phyloP scores from a whole-genome alignment of 164 flowering plant genomes.

The Brasenia schreberi region DNA sequence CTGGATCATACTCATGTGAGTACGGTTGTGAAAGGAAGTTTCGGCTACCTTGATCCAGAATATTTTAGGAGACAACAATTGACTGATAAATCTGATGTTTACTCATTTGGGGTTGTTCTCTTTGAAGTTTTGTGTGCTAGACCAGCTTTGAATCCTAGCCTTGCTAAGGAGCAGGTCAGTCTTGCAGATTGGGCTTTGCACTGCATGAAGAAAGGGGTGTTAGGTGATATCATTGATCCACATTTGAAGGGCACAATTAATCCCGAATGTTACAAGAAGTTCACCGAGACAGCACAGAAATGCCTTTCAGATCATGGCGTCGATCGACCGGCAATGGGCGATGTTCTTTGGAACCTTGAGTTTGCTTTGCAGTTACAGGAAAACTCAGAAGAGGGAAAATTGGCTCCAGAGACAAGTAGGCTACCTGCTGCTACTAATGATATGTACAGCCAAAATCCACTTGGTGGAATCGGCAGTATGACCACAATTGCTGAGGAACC shows the following conservation, averaged over 20 bases:
- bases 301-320: slow-evolving; percentile 21
- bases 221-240: slow-evolving; percentile 22
- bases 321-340: slow-evolving; percentile 33
- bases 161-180: slow-evolving; percentile 48
- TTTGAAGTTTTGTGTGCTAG: slow-evolving; percentile 40
- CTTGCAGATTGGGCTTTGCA: slow-evolving; percentile 32
- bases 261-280: slow-evolving; percentile 23
- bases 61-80: slow-evolving; percentile 12
- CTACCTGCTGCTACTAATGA: neutral
- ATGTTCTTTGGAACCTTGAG: slow-evolving; percentile 21
- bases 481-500: slow-evolving; percentile 5
- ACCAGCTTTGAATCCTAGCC: slow-evolving; percentile 33
- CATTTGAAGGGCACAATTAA: slow-evolving; percentile 20
- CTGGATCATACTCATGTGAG: slow-evolving; percentile 12
- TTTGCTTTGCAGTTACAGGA: slow-evolving; percentile 30
- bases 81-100: slow-evolving; percentile 14
- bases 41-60: slow-evolving; percentile 13
- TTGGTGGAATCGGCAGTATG: slow-evolving; percentile 2
- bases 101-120: slow-evolving; percentile 14
- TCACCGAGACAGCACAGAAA: slow-evolving; percentile 6
- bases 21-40: slow-evolving; percentile 16
- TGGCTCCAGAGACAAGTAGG: neutral
- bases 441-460: slow-evolving; percentile 4
- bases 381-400: slow-evolving; percentile 7
- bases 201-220: slow-evolving; percentile 14